Evolutionary conservation across 2,329 filamentous ascomycete species (phyloP), one percentile per base, ranked within the genome.

Genomic region (Colletotrichum godetiae): DNA sequence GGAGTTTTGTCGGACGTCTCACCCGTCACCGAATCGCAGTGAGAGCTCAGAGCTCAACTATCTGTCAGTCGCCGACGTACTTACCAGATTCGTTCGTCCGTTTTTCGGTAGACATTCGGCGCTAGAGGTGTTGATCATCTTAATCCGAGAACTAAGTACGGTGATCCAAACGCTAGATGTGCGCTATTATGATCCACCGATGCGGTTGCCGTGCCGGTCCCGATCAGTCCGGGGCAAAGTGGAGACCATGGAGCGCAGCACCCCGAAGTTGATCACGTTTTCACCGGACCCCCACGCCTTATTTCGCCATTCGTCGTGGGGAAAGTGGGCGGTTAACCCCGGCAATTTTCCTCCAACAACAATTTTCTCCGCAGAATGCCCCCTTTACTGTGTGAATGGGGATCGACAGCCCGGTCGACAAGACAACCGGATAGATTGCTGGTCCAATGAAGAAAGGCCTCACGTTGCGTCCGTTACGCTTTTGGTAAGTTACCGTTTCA

Each of bases 311-410:
- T 10, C 11, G 31, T 15, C 27, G 13, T 53, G 10, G 55, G 49
- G 12, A 13, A 7, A 42, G 37, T 19, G 37, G 13, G 37, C 37
- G 37, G 4, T 19, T 24, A 8, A 56, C 37, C 52, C 57, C 15
- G 31, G 58, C 52, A 63, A 72, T 68, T 68, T 72, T 63, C 69
- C 65, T 68, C 65, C 69, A 72, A 72, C 69, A 33, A 59, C 31
- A 55, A 42, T 46, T 63, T 68, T 68, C 68, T 72, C 69, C 69
- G 69, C 69, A 58, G 7, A 13, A 31, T 24, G 11, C 15, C 46
- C 29, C 64, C 29, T 24, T 52, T 37, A 22, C 19, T 61, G 15
- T 46, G 56, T 35, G 24, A 56, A 63, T 35, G 46, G 58, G 42
- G 64, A 63, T 59, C 37, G 52, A 52, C 37, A 13, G 52, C 37